These are phyloP conservation scores for Tulasnella sp. DNA, from an alignment of 768 basidiomycete species.

Conservation along the genomic window DNA sequence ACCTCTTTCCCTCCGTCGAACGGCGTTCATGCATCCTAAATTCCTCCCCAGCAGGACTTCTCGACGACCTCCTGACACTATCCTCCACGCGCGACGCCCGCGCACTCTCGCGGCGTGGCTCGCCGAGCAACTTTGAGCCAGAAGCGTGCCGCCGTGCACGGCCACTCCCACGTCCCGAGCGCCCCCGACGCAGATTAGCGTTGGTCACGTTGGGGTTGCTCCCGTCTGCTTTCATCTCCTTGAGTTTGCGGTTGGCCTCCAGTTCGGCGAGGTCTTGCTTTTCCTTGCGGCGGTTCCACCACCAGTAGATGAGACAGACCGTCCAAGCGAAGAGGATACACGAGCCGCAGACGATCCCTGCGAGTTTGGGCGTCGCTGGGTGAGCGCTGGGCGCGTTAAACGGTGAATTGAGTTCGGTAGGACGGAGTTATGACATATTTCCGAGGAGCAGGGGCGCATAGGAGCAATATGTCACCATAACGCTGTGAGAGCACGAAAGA, in stretches of 20 bases:
- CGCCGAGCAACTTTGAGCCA: background rate
- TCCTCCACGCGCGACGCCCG: background rate
- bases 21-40: background rate
- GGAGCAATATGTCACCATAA: background rate
- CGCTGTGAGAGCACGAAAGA: background rate
- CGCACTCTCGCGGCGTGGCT: background rate
- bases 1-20: background rate
- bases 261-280: slow-evolving; percentile 3
- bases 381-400: background rate
- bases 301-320: slow-evolving; percentile 14
- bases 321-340: slow-evolving; percentile 8
- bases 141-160: background rate
- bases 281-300: slow-evolving; percentile 1
- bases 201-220: background rate
- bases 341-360: slow-evolving; percentile 7
- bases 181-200: background rate
- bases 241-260: background rate
- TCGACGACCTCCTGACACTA: background rate
- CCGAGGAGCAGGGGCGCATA: background rate
- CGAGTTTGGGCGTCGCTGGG: slow-evolving; percentile 12
- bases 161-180: background rate
- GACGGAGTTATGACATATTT: background rate
- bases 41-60: background rate
- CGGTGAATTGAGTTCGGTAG: background rate
- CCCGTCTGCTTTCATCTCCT: background rate